Evolutionary conservation across 177 flowering plant species (phyloP), one percentile per base, ranked within the genome.

Genomic region (Vitis hybrid): DNA sequence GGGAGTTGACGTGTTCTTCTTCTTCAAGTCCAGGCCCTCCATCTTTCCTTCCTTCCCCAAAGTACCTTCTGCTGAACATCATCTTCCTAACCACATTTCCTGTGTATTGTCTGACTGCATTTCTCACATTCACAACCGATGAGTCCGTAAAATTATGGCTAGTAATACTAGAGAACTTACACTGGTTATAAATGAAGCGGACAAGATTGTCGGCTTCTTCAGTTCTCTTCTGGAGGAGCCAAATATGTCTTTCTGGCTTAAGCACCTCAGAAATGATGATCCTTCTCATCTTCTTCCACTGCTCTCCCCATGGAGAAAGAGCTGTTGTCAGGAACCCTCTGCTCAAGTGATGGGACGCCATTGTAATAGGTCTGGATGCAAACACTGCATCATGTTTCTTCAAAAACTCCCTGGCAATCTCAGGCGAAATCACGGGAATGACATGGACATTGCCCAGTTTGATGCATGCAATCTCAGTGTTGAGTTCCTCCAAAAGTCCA

Each of bases 401-500:
- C 54, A 88, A 67, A 62, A 88, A 77, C 24, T 88, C 87, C 0
- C 72, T 69, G 0, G 71, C 81, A n/a, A 88, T 70, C 60, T 77
- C 71, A 2, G 91, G 91, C 40, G 76, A 78, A 10, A 65, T 84
- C 0, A 88, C 89, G 1, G 84, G 73, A 30, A 86, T 75, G 1
- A 87, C 72, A 72, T 86, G 81, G 21, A 59, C 60, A 4, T 70
- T 79, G 18, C 88, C 88, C 1, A 88, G 69, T 12, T 81, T 82
- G 49, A 88, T 50, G 55, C 86, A 83, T 11, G 82, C 78, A 3
- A 87, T 82, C 2, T 84, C 74, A 0, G 89, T 81, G 64, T 35
- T 35, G 46, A 35, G 46, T 35, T 35, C 46, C 7, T 35, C 46
- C 46, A 35, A 4, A 4, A 35, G 46, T 4, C 46, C 46, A 35